Conservation (phyloP, 192 early-diverging fungal species). For the Podila clonocystis region DNA sequence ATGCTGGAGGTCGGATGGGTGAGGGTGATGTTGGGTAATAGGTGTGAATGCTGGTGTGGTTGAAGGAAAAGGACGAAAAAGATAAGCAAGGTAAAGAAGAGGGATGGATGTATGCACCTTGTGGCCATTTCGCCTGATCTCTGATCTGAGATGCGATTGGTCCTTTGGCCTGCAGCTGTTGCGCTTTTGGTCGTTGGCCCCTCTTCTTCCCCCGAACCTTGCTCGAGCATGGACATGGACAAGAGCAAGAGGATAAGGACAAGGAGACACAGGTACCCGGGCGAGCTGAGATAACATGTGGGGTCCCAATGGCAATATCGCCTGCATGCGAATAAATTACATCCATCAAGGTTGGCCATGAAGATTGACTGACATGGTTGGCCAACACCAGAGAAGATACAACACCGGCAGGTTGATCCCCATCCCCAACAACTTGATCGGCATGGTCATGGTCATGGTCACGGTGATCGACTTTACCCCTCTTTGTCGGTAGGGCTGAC, state of each 20-base stretch:
- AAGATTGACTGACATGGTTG: too few species aligned
- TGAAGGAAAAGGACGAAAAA: not conserved
- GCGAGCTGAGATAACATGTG: constrained; percentile 1
- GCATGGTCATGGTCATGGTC: too few species aligned
- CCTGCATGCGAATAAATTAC: not conserved
- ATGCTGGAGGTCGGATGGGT: not conserved
- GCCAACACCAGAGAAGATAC: too few species aligned
- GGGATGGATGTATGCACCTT: not conserved
- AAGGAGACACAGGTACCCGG: constrained; percentile 1
- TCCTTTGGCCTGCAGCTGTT: not conserved
- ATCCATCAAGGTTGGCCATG: not conserved
- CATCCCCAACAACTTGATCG: too few species aligned
- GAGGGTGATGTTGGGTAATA: not conserved
- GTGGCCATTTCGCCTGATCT: not conserved
- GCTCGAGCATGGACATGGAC: too few species aligned
- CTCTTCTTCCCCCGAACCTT: too few species aligned
- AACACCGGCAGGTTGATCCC: too few species aligned
- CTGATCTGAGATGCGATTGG: not conserved
- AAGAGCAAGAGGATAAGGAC: too few species aligned
- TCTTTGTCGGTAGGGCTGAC: too few species aligned
- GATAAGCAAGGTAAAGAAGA: not conserved
- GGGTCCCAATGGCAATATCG: not conserved
- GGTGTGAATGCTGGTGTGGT: too few species aligned
- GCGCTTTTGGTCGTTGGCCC: too few species aligned
- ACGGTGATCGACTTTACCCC: too few species aligned